Evolutionary conservation across 495 filamentous ascomycete genomes (phyloP).

Genomic region (Neurospora sp.): DNA sequence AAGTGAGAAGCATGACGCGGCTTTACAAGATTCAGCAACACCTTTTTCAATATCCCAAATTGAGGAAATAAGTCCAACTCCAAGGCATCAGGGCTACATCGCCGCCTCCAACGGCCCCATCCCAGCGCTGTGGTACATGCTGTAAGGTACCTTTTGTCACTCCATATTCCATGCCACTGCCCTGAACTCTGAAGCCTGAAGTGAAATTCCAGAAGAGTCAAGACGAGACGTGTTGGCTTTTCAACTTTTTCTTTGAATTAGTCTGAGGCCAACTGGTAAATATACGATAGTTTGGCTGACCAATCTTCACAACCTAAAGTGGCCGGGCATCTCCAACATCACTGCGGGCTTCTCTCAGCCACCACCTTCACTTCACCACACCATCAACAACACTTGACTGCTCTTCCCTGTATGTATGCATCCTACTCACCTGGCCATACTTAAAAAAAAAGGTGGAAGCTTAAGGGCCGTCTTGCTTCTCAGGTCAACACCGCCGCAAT

Average conservation of each 20-base stretch:
- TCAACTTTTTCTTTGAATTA: neutral
- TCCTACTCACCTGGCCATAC: neutral
- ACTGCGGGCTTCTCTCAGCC: neutral
- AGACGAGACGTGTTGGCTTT: neutral
- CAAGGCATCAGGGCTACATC: neutral
- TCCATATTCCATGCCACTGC: neutral
- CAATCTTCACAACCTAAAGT: neutral
- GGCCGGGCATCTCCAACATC: neutral
- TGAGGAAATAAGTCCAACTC: neutral
- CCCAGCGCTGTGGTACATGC: neutral
- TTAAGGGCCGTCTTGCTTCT: neutral
- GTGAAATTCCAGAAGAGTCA: neutral
- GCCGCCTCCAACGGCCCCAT: neutral
- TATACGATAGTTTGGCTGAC: neutral
- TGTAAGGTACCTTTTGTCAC: neutral
- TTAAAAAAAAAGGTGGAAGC: neutral
- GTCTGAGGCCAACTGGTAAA: neutral
- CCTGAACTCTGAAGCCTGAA: neutral
- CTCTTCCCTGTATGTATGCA: neutral
- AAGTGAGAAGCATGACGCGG: neutral
- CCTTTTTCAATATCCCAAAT: neutral
- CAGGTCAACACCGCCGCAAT: constrained; percentile 8
- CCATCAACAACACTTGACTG: neutral
- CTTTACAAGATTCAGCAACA: neutral
- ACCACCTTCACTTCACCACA: neutral